Conservation (phyloP, 306 rosid species). For the Myrica gale region DNA sequence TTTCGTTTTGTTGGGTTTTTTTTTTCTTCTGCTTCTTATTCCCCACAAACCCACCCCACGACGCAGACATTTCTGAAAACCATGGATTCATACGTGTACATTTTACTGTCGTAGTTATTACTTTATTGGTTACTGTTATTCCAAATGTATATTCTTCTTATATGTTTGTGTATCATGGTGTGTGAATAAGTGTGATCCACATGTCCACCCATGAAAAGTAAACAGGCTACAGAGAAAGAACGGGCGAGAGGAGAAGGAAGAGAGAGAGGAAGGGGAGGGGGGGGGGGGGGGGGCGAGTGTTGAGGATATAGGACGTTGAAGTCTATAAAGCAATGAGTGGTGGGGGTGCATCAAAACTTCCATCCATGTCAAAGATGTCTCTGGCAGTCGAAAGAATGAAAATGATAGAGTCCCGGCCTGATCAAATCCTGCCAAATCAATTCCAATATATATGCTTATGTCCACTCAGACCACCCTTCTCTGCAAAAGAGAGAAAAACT, state of each 20-base stretch:
- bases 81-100: too few relatives aligned
- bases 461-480: conserved; percentile 33
- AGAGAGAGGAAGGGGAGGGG: background rate
- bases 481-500: conserved; percentile 23
- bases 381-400: conserved; percentile 24
- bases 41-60: too few relatives aligned
- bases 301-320: background rate
- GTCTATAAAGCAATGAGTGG: conserved; percentile 43
- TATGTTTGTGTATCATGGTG: too few relatives aligned
- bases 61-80: too few relatives aligned
- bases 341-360: conserved; percentile 41
- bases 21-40: too few relatives aligned
- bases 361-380: conserved; percentile 41
- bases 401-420: conserved; percentile 12
- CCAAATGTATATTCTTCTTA: too few relatives aligned
- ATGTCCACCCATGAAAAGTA: background rate
- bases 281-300: background rate
- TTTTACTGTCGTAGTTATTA: too few relatives aligned
- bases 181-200: background rate
- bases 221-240: background rate
- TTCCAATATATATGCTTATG: conserved; percentile 36
- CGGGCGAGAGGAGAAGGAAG: too few relatives aligned
- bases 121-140: too few relatives aligned
- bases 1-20: background rate
- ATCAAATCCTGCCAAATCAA: conserved; percentile 38